Evolutionary conservation across 805 yeast species (phyloP).

Genomic region (Wickerhamomyces mucosus): DNA sequence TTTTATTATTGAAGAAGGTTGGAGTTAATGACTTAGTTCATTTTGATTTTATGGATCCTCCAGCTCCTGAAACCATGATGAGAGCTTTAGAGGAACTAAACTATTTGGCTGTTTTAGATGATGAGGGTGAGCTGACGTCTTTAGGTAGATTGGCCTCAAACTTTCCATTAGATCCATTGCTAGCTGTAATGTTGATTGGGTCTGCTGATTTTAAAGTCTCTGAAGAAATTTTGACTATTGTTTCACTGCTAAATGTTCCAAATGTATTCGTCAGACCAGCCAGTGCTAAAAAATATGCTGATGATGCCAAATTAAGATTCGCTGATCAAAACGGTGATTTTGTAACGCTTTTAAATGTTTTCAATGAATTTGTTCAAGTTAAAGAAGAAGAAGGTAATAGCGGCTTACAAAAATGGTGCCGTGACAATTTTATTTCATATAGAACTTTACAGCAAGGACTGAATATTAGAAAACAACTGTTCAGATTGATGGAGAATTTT

Average conservation of each 20-base stretch:
- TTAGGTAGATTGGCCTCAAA: constrained; percentile 85
- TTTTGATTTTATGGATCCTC: constrained; percentile 98
- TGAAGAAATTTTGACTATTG: constrained; percentile 79
- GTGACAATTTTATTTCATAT: constrained; percentile 77
- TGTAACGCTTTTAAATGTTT: constrained; percentile 81
- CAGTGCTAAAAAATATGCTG: constrained; percentile 79
- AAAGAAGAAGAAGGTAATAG: constrained; percentile 44
- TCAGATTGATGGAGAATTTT: constrained; percentile 71
- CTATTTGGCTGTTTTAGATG: constrained; percentile 81
- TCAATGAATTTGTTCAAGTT: constrained; percentile 69
- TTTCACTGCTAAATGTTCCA: constrained; percentile 88
- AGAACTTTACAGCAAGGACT: constrained; percentile 82
- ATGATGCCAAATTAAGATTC: constrained; percentile 77
- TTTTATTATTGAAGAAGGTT: constrained; percentile 82
- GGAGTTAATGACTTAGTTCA: constrained; percentile 95
- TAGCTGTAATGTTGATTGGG: constrained; percentile 87
- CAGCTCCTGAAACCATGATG: constrained; percentile 99
- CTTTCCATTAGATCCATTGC: constrained; percentile 92
- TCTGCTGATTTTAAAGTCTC: constrained; percentile 82
- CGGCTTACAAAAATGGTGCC: constrained; percentile 79
- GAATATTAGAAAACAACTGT: constrained; percentile 76
- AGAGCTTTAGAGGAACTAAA: constrained; percentile 93
- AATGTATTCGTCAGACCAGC: constrained; percentile 92
- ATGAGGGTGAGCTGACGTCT: constrained; percentile 84
- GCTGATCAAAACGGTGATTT: constrained; percentile 96